Base-by-base conservation (phyloP, 495 filamentous ascomycete species). In the Aspergillus avenaceus region DNA sequence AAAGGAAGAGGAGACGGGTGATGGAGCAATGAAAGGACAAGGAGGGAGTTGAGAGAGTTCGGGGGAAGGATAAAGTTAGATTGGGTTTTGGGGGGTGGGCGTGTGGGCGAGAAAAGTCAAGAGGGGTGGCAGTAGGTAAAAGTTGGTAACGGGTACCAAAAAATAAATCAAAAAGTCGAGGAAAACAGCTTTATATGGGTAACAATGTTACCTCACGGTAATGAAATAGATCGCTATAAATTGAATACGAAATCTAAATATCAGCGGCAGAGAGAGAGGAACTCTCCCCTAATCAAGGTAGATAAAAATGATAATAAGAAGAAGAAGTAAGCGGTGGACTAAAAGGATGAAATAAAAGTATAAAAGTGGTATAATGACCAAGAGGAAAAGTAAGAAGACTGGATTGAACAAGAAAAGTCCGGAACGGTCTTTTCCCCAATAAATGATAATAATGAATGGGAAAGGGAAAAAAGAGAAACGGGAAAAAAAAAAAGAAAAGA, bases 21-120 rank as follows among this genome's bases (percentile, higher is more conserved):
- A 60, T 48, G 45, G 64, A 62, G 53, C 56, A 64, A 54, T 47
- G 56, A 53, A 44, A 51, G 32, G 53, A 45, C 40, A 25, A 26
- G 34, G 45, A 47, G 48, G 34, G 41, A 36, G 28, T 25, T n/a
- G 42, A 21, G 45, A 48, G 36, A 52, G 50, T 41, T 47, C 42
- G 38, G 50, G 50, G 47, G 40, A 28, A 49, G 46, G 50, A 53
- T 58, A 52, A 49, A 56, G 44, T 52, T 53, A 54, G 50, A 51
- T 50, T 50, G 45, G 48, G 48, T 48, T 47, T 43, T 24, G 23
- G 47, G 48, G 45, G 52, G 34, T 32, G 38, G 24, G 38, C 29
- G 27, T 34, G 2, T 37, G 45, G 40, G n/a, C n/a, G n/a, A n/a
- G n/a, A n/a, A n/a, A n/a, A n/a, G n/a, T n/a, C n/a, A n/a, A 47